These are phyloP conservation scores for Gentiana macrophylla DNA, from an alignment of 257 asterid species.

Conservation along the genomic window DNA sequence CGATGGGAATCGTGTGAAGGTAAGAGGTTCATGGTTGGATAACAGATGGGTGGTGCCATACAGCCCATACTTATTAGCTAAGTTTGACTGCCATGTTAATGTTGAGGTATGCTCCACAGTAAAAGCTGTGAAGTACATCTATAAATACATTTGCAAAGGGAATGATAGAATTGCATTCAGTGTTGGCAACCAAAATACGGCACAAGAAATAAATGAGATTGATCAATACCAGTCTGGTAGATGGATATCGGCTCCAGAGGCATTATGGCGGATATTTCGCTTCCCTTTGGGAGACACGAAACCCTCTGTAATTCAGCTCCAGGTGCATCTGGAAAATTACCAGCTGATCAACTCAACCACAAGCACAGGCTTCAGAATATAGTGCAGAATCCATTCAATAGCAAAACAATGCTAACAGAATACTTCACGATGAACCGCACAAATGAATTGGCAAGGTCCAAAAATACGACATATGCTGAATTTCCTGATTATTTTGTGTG, in stretches of 20 bases:
- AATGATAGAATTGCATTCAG: neutral
- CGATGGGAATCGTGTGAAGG: neutral
- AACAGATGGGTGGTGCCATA: neutral
- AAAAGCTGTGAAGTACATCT: neutral
- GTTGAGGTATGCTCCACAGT: neutral
- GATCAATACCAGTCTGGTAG: neutral
- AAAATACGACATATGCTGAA: neutral
- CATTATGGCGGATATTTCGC: neutral
- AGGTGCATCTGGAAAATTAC: neutral
- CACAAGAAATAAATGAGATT: neutral
- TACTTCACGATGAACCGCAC: neutral
- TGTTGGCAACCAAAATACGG: too few species aligned
- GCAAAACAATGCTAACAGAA: neutral
- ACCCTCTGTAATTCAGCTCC: neutral
- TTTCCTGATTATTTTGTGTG: neutral
- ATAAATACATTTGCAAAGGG: conserved; percentile 1
- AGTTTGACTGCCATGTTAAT: conserved; percentile 2
- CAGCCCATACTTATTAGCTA: neutral
- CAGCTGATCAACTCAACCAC: too few species aligned
- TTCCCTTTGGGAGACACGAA: neutral
- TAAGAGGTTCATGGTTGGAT: neutral
- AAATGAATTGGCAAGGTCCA: neutral
- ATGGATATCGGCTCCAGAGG: neutral
- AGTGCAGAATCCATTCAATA: neutral
- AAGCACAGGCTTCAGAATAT: neutral